Conservation (phyloP, 108 stramenopile species). For the Skeletonema costatum region DNA sequence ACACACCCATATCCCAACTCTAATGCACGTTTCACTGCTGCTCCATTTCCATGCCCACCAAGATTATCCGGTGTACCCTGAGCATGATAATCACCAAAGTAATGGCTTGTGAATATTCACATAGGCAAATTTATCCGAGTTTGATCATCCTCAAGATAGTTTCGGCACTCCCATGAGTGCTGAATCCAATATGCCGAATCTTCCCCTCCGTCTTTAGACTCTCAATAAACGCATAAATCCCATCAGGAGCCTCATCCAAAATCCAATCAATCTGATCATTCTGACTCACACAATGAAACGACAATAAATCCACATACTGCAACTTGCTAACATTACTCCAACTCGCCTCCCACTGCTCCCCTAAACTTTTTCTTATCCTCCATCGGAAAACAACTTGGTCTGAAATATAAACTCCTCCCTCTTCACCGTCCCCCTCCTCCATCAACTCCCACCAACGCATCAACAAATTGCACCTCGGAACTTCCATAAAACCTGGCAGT, state of each 20-base stretch:
- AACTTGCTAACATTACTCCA: constrained; percentile 52
- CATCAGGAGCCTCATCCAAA: constrained; percentile 44
- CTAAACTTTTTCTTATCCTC: constrained; percentile 47
- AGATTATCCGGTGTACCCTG: constrained; percentile 50
- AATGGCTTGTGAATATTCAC: constrained; percentile 80
- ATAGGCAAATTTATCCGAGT: constrained; percentile 64
- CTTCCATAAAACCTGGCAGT: constrained; percentile 75
- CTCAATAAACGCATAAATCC: constrained; percentile 38
- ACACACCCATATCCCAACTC: constrained; percentile 86
- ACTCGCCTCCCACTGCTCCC: constrained; percentile 50
- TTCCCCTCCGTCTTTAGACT: constrained; percentile 52
- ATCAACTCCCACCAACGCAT: constrained; percentile 53
- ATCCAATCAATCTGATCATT: constrained; percentile 40
- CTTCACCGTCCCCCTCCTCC: constrained; percentile 47
- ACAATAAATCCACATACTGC: constrained; percentile 72
- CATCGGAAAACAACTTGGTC: constrained; percentile 59
- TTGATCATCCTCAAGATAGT: constrained; percentile 65
- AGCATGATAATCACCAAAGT: constrained; percentile 74
- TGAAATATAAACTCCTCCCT: constrained; percentile 75
- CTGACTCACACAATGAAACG: constrained; percentile 61
- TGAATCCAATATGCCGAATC: constrained; percentile 75
- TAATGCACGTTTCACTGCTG: constrained; percentile 51
- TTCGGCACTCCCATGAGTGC: constrained; percentile 72
- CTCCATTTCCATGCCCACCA: constrained; percentile 63
- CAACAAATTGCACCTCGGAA: constrained; percentile 57